Conservation (phyloP, 208 protist genomes). For the Leptomonas seymouri region DNA sequence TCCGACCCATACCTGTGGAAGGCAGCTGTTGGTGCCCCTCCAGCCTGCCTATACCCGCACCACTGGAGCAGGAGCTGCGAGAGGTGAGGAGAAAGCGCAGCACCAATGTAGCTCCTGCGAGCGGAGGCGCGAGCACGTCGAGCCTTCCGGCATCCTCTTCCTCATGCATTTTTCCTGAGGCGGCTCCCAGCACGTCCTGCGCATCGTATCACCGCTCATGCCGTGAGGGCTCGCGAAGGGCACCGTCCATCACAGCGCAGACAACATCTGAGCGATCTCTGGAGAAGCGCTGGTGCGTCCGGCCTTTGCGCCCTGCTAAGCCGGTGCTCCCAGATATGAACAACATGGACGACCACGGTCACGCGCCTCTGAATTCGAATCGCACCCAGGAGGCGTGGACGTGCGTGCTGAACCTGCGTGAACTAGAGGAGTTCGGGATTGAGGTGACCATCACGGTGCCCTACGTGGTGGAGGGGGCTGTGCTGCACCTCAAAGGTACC, state of each 20-base stretch:
- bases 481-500: conserved; percentile 29
- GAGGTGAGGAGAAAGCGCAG: conserved; percentile 26
- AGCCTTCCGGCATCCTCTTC: conserved; percentile 10
- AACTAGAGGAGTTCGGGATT: conserved; percentile 42
- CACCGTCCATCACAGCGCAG: not conserved
- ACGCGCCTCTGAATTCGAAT: conserved; percentile 27
- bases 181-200: conserved; percentile 1
- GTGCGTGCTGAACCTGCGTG: conserved; percentile 36
- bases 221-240: conserved; percentile 17
- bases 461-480: conserved; percentile 11
- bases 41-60: conserved; percentile 44
- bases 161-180: conserved; percentile 13
- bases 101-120: not conserved
- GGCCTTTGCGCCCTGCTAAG: conserved; percentile 34
- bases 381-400: conserved; percentile 51
- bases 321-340: conserved; percentile 36
- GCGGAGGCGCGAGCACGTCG: not conserved
- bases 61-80: conserved; percentile 50
- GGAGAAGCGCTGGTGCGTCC: conserved; percentile 60
- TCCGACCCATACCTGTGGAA: conserved; percentile 51
- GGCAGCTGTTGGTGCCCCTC: conserved; percentile 58
- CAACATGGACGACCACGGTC: conserved; percentile 20
- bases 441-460: conserved; percentile 49
- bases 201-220: conserved; percentile 19
- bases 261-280: conserved; percentile 2